Conservation (phyloP, 2,329 filamentous ascomycete species). For the Pseudocercospora vitis region DNA sequence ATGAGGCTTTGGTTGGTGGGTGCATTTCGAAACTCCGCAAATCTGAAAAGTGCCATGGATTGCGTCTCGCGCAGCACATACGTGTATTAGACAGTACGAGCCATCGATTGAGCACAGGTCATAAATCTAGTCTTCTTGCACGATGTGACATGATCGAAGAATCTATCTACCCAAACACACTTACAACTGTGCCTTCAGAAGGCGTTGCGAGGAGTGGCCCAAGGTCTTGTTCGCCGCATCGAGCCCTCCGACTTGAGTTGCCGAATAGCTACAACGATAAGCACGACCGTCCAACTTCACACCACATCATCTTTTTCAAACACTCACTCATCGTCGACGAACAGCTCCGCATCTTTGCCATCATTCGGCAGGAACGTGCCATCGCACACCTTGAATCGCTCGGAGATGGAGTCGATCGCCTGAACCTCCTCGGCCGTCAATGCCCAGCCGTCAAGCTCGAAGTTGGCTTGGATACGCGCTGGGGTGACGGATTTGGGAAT, state of each 20-base stretch:
- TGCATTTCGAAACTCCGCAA: too few relatives aligned
- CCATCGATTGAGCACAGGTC: too few relatives aligned
- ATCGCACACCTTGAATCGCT: constrained; percentile 79
- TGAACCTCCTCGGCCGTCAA: constrained; percentile 71
- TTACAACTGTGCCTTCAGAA: neutral
- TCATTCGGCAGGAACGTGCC: constrained; percentile 38
- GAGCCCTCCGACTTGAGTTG: neutral
- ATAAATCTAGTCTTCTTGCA: too few relatives aligned
- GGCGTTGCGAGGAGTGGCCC: neutral
- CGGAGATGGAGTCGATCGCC: constrained; percentile 65
- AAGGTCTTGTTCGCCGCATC: neutral
- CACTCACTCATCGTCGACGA: constrained; percentile 21
- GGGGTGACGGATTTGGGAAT: constrained; percentile 82
- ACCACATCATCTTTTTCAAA: neutral
- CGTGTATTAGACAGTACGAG: too few relatives aligned
- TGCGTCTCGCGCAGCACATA: too few relatives aligned
- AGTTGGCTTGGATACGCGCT: constrained; percentile 73
- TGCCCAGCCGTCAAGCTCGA: constrained; percentile 69
- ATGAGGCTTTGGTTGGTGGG: neutral
- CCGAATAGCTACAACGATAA: neutral
- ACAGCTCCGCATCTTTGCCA: constrained; percentile 21
- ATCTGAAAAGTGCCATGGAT: too few relatives aligned
- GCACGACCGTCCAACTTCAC: neutral
- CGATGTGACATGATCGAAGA: neutral
- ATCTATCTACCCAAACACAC: neutral